Base-by-base conservation (phyloP, 2,329 filamentous ascomycete genomes). In the Colletotrichum simmondsii region DNA sequence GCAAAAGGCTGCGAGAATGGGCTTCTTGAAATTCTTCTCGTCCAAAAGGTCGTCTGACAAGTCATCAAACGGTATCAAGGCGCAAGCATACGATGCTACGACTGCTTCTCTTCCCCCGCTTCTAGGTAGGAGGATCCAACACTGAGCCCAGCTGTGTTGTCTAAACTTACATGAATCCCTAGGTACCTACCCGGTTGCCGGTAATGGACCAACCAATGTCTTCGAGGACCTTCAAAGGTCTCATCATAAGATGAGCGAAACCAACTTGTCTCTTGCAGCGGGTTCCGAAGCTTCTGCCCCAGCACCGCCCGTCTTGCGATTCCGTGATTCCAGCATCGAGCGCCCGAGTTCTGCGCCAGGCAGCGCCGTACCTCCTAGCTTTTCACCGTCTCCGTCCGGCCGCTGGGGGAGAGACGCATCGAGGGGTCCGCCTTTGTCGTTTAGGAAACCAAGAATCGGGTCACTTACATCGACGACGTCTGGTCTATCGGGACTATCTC, bases 131-230 rank as follows among this genome's bases (percentile, higher is more conserved):
- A 52, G 65, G 8, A 65, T 56, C 35, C 22, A 16, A 46, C 26
- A 16, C 49, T 35, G 6, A 19, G 42, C 14, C 42, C 26, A 2
- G 16, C 19, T 57, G 64, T 16, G 5, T n/a, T 19, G 37, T 54
- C 26, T 24, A 24, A 68, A 62, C 61, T 75, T 42, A 75, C 62
- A 71, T 10, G 2, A 22, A n/a, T 49, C 4, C 19, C 8, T 68
- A 83, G 86, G 83, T 52, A 81, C 80, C 5, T 83, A 82, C 69
- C 82, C 84, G 3, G 80, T 85, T 37, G 77, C 80, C 24, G 83
- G 84, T 46, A 86, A 85, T 77, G 84, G 83, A 5, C 77, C 72
- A 16, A 68, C 79, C 26, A 83, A 79, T 66, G 77, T 82, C 24
- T 73, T 83, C 62, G 81, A 83, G 61, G 76, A 79, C 56, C 78